Evolutionary conservation across 768 basidiomycete genomes (phyloP), one percentile per base, ranked within the genome.

Genomic region (Calocera cornea): DNA sequence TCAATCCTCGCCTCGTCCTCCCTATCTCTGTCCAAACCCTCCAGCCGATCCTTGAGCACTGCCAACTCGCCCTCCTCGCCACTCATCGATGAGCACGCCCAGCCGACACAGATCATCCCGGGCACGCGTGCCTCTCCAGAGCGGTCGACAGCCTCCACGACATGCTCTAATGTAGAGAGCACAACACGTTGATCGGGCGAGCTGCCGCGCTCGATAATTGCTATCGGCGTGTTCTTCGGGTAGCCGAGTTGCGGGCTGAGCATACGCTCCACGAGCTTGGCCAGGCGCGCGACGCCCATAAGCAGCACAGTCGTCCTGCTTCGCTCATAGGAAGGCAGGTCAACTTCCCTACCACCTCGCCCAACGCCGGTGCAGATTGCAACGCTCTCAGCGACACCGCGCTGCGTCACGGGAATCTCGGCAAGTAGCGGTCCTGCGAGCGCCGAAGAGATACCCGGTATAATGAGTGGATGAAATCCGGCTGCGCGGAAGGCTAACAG

Each of bases 71-170:
- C 92, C 66, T 73, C 66, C 54, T 77, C 72, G 0, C 84, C 86
- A 76, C 89, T 87, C 50, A 98, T 77, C 41, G 89, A 86, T 69
- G 93, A 75, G 11, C 89, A 88, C 1, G 87, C 83, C 95, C 95
- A 99, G 1, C 97, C 97, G 71, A 99, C 82, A 34, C 97, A 82
- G 75, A 98, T 89, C 90, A 99, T 94, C 10, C 94, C 97, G 0
- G 97, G 97, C 19, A 95, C 93, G 38, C 95, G 79, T 75, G 98
- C 94, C 72, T 92, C 89, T 8, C 89, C 92, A 1, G 82, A 78
- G 69, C 82, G 84, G 67, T 87, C 86, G 75, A 97, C 74, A 1
- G 89, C 92, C 19, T 76, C 77, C 17, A 83, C 84, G 41, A 97
- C 84, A 72, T 87, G 82, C 66, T 77, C 80, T 64, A 99, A 74